phyloP scores from a whole-genome alignment of 371 early-diverging fungal genomes.

The Paraphysoderma sedebokerense region DNA sequence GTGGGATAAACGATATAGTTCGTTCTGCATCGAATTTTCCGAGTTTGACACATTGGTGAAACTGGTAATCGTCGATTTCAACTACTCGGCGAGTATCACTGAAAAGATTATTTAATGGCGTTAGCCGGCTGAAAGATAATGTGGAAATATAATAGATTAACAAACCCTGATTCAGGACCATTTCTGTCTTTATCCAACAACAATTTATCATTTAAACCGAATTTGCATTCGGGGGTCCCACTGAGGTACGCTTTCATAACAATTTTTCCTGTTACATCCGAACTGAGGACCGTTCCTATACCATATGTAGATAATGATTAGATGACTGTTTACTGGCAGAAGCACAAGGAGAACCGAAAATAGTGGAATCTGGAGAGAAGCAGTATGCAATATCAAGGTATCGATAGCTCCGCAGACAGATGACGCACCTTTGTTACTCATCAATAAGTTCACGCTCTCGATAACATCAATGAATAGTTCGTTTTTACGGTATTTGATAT shows the following conservation, averaged over 20 bases:
- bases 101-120: background rate
- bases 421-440: constrained; percentile 62
- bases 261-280: constrained; percentile 68
- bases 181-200: constrained; percentile 48
- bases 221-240: constrained; percentile 62
- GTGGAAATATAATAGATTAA: too few relatives aligned
- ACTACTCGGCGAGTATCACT: constrained; percentile 28
- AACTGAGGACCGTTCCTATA: constrained; percentile 49
- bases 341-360: background rate
- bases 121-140: too few relatives aligned
- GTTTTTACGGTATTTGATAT: constrained; percentile 77
- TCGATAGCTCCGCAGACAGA: too few relatives aligned
- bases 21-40: constrained; percentile 64
- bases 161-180: constrained; percentile 9
- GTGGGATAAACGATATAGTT: constrained; percentile 75
- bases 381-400: too few relatives aligned
- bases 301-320: too few relatives aligned
- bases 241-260: constrained; percentile 54
- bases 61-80: constrained; percentile 77
- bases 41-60: constrained; percentile 80
- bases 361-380: background rate
- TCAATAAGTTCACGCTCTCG: constrained; percentile 66
- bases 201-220: constrained; percentile 68
- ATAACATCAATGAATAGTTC: constrained; percentile 82
- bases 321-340: too few relatives aligned